Conservation (phyloP, 495 filamentous ascomycete genomes). For the Sordaria brevicollis region DNA sequence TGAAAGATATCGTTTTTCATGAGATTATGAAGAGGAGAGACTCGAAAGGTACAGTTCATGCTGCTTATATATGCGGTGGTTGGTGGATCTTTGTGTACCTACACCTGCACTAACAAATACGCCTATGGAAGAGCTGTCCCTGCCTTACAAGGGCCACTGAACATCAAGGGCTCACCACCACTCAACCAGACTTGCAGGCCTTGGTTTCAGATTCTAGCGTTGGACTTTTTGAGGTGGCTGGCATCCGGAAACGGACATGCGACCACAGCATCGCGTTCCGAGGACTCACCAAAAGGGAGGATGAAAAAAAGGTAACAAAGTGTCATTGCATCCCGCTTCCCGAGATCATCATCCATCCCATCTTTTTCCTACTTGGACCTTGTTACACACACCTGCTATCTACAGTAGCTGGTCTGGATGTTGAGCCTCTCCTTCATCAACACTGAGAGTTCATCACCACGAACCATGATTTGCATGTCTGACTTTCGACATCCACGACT, state of each 20-base stretch:
- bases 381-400: neutral
- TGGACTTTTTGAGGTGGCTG: neutral
- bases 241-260: neutral
- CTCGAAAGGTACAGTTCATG: neutral
- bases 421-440: neutral
- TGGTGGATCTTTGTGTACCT: neutral
- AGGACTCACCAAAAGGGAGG: neutral
- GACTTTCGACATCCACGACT: neutral
- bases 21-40: neutral
- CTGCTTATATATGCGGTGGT: neutral
- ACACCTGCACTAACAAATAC: neutral
- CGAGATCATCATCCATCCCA: neutral
- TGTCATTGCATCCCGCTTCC: neutral
- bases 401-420: no score
- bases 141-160: neutral
- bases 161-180: neutral
- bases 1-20: neutral
- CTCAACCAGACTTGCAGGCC: neutral
- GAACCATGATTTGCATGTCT: neutral
- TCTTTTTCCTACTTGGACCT: neutral
- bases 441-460: neutral
- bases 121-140: neutral
- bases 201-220: neutral
- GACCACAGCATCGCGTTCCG: neutral
- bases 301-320: neutral